phyloP scores from a whole-genome alignment of 495 filamentous ascomycete species.

The Diplogelasinospora grovesii region DNA sequence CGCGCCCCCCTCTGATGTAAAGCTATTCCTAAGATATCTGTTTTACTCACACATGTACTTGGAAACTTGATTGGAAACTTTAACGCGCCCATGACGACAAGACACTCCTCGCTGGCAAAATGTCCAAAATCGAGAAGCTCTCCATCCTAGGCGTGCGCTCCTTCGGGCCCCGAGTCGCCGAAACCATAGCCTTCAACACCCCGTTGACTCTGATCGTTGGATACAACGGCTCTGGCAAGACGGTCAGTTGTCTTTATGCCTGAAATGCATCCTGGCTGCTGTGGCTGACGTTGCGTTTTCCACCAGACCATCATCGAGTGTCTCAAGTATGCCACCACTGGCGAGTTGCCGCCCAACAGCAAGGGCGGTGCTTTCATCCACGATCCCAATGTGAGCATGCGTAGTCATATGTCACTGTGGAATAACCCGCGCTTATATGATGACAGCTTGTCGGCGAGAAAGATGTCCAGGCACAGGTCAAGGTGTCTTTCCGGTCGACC shows the following conservation, averaged over 20 bases:
- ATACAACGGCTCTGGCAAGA: slow-evolving; percentile 96
- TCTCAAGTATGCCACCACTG: slow-evolving; percentile 96
- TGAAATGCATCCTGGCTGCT: slow-evolving; percentile 27
- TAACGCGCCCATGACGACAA: background rate
- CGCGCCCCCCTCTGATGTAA: too few species aligned
- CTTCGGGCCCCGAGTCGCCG: slow-evolving; percentile 68
- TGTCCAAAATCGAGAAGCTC: slow-evolving; percentile 81
- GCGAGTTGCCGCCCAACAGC: slow-evolving; percentile 88
- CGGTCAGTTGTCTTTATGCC: slow-evolving; percentile 24
- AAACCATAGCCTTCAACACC: slow-evolving; percentile 84
- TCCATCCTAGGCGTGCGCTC: slow-evolving; percentile 85
- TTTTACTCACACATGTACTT: too few species aligned
- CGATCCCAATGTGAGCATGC: slow-evolving; percentile 69
- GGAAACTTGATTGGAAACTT: too few species aligned
- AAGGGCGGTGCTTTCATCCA: slow-evolving; percentile 94
- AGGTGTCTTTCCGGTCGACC: slow-evolving; percentile 73
- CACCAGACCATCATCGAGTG: slow-evolving; percentile 91
- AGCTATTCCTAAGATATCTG: too few species aligned
- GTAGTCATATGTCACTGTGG: too few species aligned
- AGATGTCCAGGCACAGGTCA: slow-evolving; percentile 86
- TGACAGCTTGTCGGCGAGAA: slow-evolving; percentile 72
- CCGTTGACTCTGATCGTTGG: slow-evolving; percentile 95
- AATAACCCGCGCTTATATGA: too few species aligned
- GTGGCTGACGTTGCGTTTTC: slow-evolving; percentile 11
- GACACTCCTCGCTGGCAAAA: slow-evolving; percentile 20